phyloP scores from a whole-genome alignment of 805 yeast genomes.

The Alloascoidea africana region DNA sequence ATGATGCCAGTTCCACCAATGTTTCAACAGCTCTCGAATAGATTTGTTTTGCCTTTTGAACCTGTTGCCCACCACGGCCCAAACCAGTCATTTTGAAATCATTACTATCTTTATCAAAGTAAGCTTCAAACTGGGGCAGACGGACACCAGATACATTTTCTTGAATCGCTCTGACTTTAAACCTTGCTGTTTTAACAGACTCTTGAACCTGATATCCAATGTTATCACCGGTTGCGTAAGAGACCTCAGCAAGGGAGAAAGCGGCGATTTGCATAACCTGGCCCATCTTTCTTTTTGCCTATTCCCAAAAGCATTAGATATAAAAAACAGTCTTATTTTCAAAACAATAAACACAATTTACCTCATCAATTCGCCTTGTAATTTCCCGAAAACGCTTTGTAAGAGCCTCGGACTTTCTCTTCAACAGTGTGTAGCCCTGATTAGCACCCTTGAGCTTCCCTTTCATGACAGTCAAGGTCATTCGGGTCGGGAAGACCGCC shows the following conservation, averaged over 20 bases:
- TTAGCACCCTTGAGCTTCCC: conserved; percentile 93
- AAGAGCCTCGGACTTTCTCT: conserved; percentile 92
- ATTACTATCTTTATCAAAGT: conserved; percentile 69
- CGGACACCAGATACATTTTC: conserved; percentile 95
- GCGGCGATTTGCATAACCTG: conserved; percentile 97
- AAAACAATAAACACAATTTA: conserved; percentile 9
- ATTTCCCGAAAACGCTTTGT: conserved; percentile 94
- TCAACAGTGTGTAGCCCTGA: conserved; percentile 85
- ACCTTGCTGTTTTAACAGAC: conserved; percentile 74
- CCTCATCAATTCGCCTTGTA: conserved; percentile 84
- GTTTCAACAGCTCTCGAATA: conserved; percentile 96
- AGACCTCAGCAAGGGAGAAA: conserved; percentile 91
- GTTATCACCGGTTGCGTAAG: conserved; percentile 94
- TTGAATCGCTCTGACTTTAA: conserved; percentile 80
- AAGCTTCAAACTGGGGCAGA: conserved; percentile 83
- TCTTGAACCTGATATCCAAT: conserved; percentile 94
- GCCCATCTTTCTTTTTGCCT: conserved; percentile 92
- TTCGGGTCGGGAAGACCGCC: conserved; percentile 93
- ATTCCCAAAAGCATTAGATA: neutral
- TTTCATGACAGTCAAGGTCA: conserved; percentile 94
- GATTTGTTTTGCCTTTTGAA: conserved; percentile 83
- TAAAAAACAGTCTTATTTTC: conserved; percentile 1
- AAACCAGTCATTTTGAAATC: conserved; percentile 94
- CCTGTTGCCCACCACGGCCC: conserved; percentile 98
- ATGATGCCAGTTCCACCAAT: conserved; percentile 84